Evolutionary conservation across 768 basidiomycete genomes (phyloP).

Genomic region (Phlebiopsis gigantea): DNA sequence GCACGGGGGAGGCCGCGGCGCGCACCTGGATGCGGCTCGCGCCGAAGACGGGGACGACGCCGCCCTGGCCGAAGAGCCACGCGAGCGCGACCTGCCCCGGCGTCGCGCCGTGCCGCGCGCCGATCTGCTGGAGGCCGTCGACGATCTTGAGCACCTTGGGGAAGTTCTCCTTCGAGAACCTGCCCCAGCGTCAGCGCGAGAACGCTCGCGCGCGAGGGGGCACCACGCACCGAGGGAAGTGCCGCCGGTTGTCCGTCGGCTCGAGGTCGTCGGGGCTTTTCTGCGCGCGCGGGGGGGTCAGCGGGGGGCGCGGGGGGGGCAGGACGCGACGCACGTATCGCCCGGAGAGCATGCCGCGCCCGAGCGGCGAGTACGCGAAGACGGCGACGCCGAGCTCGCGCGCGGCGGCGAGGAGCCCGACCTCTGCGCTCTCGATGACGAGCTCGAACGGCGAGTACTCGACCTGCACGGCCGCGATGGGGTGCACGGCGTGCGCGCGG

Average conservation of each 20-base stretch:
- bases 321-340: constrained; percentile 27
- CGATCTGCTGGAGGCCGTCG: constrained; percentile 16
- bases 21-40: constrained; percentile 16
- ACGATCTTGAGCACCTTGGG: constrained; percentile 29
- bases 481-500: constrained; percentile 33
- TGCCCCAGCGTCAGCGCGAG: neutral
- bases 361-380: constrained; percentile 43
- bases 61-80: constrained; percentile 25
- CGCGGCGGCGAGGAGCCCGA: constrained; percentile 28
- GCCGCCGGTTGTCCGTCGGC: constrained; percentile 30
- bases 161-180: constrained; percentile 26
- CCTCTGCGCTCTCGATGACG: constrained; percentile 30
- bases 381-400: constrained; percentile 37
- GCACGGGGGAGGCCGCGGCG: neutral
- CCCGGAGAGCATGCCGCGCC: constrained; percentile 44
- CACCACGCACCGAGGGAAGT: constrained; percentile 27
- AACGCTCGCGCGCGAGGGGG: neutral
- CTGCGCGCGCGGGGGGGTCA: constrained; percentile 13
- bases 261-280: constrained; percentile 38
- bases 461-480: constrained; percentile 31
- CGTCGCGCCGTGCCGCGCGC: constrained; percentile 21
- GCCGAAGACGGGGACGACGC: constrained; percentile 28
- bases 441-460: constrained; percentile 34
- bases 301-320: neutral
- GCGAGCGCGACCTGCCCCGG: constrained; percentile 30